A percentile compares a stretch with the other conserved stretches of the same genome.
Conservation (phyloP, 2,329 filamentous ascomycete species). For the Aspergillus candidus region DNA sequence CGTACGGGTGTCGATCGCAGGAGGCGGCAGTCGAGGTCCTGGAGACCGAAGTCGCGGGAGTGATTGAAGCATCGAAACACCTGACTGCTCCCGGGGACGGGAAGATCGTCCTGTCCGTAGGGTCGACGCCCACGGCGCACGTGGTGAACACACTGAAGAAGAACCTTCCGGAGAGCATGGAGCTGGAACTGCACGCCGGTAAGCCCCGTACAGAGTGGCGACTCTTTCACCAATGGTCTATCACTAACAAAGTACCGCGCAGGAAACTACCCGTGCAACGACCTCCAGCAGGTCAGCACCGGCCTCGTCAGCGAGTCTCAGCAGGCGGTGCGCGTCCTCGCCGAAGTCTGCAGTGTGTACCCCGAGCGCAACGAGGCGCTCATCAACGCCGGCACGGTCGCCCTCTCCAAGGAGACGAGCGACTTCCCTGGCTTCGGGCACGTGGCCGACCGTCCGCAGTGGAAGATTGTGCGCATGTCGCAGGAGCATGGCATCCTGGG, state of each 20-base stretch:
- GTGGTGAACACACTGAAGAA: constrained; percentile 14
- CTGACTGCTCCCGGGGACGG: constrained; percentile 1
- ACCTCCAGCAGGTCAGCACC: constrained; percentile 71
- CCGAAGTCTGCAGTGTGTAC: constrained; percentile 65
- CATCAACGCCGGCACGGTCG: constrained; percentile 63
- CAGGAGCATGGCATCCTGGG: constrained; percentile 73
- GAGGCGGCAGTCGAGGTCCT: constrained; percentile 17
- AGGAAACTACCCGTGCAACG: constrained; percentile 58
- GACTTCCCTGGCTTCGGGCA: constrained; percentile 65
- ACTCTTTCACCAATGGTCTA: neutral
- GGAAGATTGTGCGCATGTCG: constrained; percentile 61
- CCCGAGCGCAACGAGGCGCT: constrained; percentile 57
- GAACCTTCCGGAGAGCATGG: constrained; percentile 8
- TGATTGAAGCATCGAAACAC: constrained; percentile 11
- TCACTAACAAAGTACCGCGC: neutral
- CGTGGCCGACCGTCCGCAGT: constrained; percentile 56
- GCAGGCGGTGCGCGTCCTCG: constrained; percentile 48
- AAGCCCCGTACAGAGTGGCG: neutral
- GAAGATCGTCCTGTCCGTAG: constrained; percentile 17
- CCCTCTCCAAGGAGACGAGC: constrained; percentile 66
- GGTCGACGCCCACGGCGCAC: constrained; percentile 23
- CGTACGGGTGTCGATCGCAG: constrained; percentile 19
- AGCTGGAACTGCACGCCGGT: constrained; percentile 22
- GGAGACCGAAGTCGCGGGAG: constrained; percentile 13
- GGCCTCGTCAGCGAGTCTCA: constrained; percentile 43